Evolutionary conservation across 306 rosid species (phyloP).

Genomic region (Gynostemma pentaphyllum): DNA sequence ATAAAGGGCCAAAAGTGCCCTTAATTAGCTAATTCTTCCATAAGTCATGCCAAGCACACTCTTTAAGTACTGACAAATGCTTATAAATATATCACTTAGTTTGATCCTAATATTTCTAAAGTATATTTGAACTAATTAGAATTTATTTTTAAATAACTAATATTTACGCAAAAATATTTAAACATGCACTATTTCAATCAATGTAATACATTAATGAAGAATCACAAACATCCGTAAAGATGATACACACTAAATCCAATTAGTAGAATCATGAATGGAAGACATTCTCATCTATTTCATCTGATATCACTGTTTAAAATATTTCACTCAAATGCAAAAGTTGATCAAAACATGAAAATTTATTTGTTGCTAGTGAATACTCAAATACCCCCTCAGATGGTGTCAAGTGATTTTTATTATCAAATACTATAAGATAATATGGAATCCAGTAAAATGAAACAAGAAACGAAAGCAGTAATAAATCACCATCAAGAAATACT

Average conservation of each 20-base stretch:
- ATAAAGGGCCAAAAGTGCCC: too few relatives aligned
- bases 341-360: background rate
- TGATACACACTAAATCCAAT: background rate
- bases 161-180: too few relatives aligned
- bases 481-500: background rate
- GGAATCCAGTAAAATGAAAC: background rate
- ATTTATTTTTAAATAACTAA: too few relatives aligned
- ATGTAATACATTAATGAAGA: background rate
- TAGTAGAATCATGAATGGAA: background rate
- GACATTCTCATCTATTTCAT: background rate
- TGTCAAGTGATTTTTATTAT: background rate
- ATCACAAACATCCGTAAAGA: background rate
- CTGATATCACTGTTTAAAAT: background rate
- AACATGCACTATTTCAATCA: background rate
- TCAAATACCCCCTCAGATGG: background rate
- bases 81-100: too few relatives aligned
- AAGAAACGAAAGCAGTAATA: background rate
- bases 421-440: background rate
- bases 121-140: too few relatives aligned
- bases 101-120: too few relatives aligned
- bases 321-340: background rate
- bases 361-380: background rate
- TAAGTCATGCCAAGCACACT: too few relatives aligned
- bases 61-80: too few relatives aligned
- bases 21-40: too few relatives aligned